Percentiles rank a stretch among this genome's conserved stretches.
Conservation (phyloP, 1,284 basidiomycete genomes). For the Quambalaria eucalypti region DNA sequence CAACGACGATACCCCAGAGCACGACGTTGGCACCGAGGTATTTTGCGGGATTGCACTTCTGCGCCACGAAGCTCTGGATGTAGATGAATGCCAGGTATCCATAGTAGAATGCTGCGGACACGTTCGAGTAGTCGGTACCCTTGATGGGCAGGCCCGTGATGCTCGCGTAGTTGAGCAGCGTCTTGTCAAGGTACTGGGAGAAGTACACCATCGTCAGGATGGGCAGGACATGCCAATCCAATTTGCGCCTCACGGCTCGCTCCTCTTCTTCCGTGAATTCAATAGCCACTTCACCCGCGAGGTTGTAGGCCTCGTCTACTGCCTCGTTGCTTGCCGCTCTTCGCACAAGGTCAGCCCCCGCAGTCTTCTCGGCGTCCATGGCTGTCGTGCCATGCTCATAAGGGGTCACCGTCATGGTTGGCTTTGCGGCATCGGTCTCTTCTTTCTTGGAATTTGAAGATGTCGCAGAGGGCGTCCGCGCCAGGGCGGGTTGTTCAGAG, state of each 20-base stretch:
- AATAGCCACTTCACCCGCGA: constrained; percentile 8
- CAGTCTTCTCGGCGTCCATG: too few species aligned
- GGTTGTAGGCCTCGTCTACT: constrained; percentile 7
- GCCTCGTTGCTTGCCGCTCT: not conserved
- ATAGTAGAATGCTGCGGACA: constrained; percentile 55
- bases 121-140: constrained; percentile 6
- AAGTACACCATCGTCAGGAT: constrained; percentile 8
- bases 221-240: constrained; percentile 4
- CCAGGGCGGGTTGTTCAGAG: too few species aligned
- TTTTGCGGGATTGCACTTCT: constrained; percentile 53
- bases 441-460: too few species aligned
- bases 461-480: too few species aligned
- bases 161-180: constrained; percentile 8
- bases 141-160: constrained; percentile 10
- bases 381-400: too few species aligned
- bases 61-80: constrained; percentile 60
- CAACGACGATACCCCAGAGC: constrained; percentile 58
- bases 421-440: too few species aligned
- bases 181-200: constrained; percentile 10
- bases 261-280: constrained; percentile 1
- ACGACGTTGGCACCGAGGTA: constrained; percentile 58
- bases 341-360: not conserved
- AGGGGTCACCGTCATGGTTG: too few species aligned
- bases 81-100: constrained; percentile 57
- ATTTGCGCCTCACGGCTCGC: not conserved